Conservation (phyloP, 305 asterid genomes). For the Solanum aculeatissimum region DNA sequence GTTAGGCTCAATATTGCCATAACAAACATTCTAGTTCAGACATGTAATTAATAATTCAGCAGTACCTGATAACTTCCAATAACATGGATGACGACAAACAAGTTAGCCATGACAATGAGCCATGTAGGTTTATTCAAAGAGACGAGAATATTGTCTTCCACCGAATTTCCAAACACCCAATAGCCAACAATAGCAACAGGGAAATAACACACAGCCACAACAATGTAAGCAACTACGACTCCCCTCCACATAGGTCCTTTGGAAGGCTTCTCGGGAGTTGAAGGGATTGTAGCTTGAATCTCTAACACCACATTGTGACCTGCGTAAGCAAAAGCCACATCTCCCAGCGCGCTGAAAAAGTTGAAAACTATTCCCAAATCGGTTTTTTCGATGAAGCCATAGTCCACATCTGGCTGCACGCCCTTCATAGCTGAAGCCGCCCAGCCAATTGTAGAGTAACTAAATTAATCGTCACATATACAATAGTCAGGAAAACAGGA, state of each 20-base stretch:
- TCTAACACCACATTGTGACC: slow-evolving; percentile 41
- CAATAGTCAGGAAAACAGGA: not conserved
- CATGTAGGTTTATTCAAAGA: slow-evolving; percentile 25
- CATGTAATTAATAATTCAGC: not conserved
- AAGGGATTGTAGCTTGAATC: slow-evolving; percentile 41
- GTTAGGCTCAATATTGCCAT: not conserved
- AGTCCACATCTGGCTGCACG: slow-evolving; percentile 19
- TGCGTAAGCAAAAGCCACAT: slow-evolving; percentile 26
- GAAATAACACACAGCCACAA: slow-evolving; percentile 41
- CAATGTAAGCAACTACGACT: slow-evolving; percentile 26
- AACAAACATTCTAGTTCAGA: not conserved
- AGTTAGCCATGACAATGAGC: slow-evolving; percentile 35
- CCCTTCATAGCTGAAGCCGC: slow-evolving; percentile 26
- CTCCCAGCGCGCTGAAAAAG: slow-evolving; percentile 28
- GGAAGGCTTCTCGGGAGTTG: slow-evolving; percentile 29
- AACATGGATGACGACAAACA: slow-evolving; percentile 37
- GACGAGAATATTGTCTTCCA: slow-evolving; percentile 18
- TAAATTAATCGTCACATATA: not conserved
- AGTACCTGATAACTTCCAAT: slow-evolving; percentile 42
- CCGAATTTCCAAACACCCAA: slow-evolving; percentile 22
- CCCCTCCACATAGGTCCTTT: slow-evolving; percentile 51
- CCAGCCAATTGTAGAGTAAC: slow-evolving; percentile 51
- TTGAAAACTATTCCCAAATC: slow-evolving; percentile 11
- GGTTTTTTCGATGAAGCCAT: slow-evolving; percentile 3
- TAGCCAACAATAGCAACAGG: slow-evolving; percentile 45